Percentiles rank a stretch among this genome's conserved stretches.
Evolutionary conservation across 352 stramenopile species (phyloP).

Genomic region (Pythium myriotylum): DNA sequence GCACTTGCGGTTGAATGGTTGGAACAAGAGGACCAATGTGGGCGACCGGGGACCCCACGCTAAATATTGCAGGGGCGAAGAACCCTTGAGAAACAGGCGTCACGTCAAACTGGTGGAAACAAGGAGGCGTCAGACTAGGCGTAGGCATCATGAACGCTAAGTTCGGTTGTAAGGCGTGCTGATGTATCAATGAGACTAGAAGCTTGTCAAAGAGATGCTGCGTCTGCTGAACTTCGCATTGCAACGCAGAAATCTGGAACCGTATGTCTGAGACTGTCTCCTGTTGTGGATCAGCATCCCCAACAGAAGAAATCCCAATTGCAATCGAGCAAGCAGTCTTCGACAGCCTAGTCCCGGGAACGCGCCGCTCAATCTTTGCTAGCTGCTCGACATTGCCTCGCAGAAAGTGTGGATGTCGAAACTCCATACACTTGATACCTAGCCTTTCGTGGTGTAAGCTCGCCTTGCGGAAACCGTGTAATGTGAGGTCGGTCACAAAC

Average conservation of each 20-base stretch:
- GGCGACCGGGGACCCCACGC: background rate
- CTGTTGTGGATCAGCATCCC: background rate
- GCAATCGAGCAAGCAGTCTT: background rate
- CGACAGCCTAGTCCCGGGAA: background rate
- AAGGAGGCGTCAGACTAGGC: conserved; percentile 1
- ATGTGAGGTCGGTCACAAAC: conserved; percentile 66
- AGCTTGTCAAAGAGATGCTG: conserved; percentile 26
- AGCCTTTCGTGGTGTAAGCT: conserved; percentile 14
- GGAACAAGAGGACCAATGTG: too few relatives aligned
- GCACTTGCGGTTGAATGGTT: too few relatives aligned
- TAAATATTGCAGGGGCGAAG: background rate
- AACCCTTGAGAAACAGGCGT: background rate
- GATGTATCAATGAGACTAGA: conserved; percentile 12
- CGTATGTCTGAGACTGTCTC: conserved; percentile 13
- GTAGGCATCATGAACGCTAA: background rate
- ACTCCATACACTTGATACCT: conserved; percentile 37
- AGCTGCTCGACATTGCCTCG: conserved; percentile 33
- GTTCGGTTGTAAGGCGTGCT: background rate
- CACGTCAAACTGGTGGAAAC: background rate
- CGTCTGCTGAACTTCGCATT: conserved; percentile 23
- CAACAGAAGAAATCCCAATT: background rate
- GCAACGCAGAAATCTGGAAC: conserved; percentile 17
- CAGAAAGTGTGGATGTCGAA: conserved; percentile 48
- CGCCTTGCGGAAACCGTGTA: conserved; percentile 51
- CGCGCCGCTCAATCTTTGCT: conserved; percentile 8